Base-by-base conservation (phyloP, 169 alveolate genomes). In the Plasmodium yoelii region DNA sequence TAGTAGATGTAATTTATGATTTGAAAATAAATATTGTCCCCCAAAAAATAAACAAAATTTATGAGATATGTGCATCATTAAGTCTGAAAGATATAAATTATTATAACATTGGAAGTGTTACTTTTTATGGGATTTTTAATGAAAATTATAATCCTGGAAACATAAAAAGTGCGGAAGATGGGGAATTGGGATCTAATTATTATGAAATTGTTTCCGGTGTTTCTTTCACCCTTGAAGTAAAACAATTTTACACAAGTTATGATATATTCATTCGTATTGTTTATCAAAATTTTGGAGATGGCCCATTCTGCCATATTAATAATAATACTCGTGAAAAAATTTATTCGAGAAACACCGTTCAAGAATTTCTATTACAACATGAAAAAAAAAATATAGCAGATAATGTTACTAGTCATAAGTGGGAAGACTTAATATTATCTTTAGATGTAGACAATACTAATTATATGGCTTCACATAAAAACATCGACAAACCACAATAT, bases 11-110 rank as follows among this genome's bases (percentile, higher is more conserved):
- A 63, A 60, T 39, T 53, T 77, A 64, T 46, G 47, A 77, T 51
- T 77, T 77, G 26, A 51, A 51, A 49, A 47, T 77, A 47, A 68
- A 77, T 47, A 28, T 77, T 47, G 61, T 77, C 53, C 88, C 88
- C 49, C 55, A 44, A 18, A 75, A 63, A 7, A 22, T 77, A 55
- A 53, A 51, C 7, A 77, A 57, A 64, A 51, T 18, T n/a, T 77
- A 77, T 77, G 88, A 77, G 65, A 28, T 77, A 26, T 77, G 88
- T 77, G 77, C 59, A 77, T 63, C 73, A 10, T 69, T 57, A n/a
- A 26, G 68, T 28, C 13, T 10, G 22, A 65, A 67, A 24, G 88
- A 77, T 55, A 61, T 49, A 57, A 15, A 57, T 77, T 77, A 63
- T 59, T 77, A 77, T 34, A 77, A 64, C 28, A 53, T 64, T 61